Base-by-base conservation (phyloP, 768 basidiomycete species). In the Mycena crocata region DNA sequence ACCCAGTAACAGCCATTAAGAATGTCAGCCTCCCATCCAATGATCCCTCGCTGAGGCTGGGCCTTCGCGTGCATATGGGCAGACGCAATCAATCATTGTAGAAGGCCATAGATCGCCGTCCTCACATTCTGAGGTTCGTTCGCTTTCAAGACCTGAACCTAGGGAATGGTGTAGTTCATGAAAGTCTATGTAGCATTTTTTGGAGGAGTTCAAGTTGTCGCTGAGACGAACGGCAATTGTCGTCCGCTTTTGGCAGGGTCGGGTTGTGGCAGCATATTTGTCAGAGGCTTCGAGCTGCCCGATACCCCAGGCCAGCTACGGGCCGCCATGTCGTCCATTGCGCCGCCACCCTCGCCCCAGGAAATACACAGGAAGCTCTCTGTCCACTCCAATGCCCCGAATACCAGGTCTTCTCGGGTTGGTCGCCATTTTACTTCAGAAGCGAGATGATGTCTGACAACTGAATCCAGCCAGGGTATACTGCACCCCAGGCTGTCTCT, bases 301-400 rank as follows among this genome's bases (percentile, higher is more conserved):
- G 19, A 30, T 19, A 15, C 35, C 31, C 39, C 19, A 24, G 44
- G 30, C 40, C 30, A 40, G 44, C 28, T 15, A 28, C 5, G 54
- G 42, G 62, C 8, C 24, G 55, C 34, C 64, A 63, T 69, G 64
- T 63, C 68, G 30, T 51, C 80, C 81, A 44, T 76, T 81, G 85
- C 79, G 63, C 78, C 91, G 17, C 92, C 94, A 6, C 95, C 93
- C 10, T 90, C 94, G 15, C 90, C 91, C 19, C 93, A 94, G 76
- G 95, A 96, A 81, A 88, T 96, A 21, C 87, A 93, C 63, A 85
- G 93, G 70, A 96, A 95, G 75, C 87, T 96, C 8, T 94, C 93
- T 3, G 86, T 93, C 23, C 90, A 91, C 71, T 88, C 90, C 0
- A 84, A 83, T 3, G 81, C 87, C 35, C 6, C 50, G 6, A 85